Percentiles rank a stretch among this genome's conserved stretches.
Evolutionary conservation across 1,139 yeast species (phyloP).

Genomic region (Pneumocystis sp.): DNA sequence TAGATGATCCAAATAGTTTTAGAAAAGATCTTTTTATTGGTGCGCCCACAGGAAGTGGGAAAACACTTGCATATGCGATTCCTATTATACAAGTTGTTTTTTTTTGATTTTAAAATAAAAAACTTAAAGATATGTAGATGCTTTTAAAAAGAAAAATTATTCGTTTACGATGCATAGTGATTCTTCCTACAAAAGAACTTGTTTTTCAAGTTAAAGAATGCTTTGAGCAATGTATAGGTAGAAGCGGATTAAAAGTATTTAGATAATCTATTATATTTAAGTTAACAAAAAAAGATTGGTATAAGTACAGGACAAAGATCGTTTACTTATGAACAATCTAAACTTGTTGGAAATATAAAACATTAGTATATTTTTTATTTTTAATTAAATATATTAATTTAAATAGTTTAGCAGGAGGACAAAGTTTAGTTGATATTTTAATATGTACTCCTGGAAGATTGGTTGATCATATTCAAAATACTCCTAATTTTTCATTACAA

Average conservation of each 20-base stretch:
- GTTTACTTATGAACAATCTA: constrained; percentile 48
- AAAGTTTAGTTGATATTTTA: constrained; percentile 44
- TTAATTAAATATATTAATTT: not conserved
- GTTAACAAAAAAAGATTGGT: constrained; percentile 27
- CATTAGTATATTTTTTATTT: not conserved
- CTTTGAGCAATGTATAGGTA: constrained; percentile 43
- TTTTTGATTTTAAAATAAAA: not conserved
- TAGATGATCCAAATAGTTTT: constrained; percentile 25
- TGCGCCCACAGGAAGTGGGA: constrained; percentile 95
- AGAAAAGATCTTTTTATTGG: constrained; percentile 59
- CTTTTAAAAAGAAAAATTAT: constrained; percentile 54
- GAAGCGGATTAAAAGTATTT: constrained; percentile 36
- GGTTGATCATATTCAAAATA: constrained; percentile 59
- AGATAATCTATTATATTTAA: not conserved
- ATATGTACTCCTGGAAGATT: constrained; percentile 86
- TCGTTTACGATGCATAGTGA: constrained; percentile 53
- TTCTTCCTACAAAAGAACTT: constrained; percentile 85
- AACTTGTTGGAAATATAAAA: constrained; percentile 23
- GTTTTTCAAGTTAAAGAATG: constrained; percentile 67
- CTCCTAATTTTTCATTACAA: constrained; percentile 22
- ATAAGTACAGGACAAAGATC: constrained; percentile 49
- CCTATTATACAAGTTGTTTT: constrained; percentile 50
- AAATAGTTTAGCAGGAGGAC: constrained; percentile 27
- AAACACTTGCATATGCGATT: constrained; percentile 74
- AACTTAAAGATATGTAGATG: constrained; percentile 15